Evolutionary conservation across 495 filamentous ascomycete species (phyloP).

Genomic region (Daldinia childiae): DNA sequence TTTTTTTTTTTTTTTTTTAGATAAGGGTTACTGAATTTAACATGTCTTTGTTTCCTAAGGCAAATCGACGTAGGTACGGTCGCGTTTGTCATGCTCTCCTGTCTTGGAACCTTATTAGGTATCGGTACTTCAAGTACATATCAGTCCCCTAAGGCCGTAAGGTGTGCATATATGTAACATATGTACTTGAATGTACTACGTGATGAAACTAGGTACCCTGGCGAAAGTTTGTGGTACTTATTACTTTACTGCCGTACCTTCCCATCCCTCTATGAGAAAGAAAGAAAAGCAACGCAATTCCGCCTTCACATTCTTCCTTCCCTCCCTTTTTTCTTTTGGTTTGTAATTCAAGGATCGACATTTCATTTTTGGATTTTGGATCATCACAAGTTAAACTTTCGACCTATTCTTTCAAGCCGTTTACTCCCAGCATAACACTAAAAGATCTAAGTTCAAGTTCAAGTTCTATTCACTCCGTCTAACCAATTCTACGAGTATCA

Average conservation of each 20-base stretch:
- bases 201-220: constrained; percentile 13
- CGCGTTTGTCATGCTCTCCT: not conserved
- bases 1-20: too few species aligned
- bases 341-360: not conserved
- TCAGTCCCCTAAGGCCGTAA: constrained; percentile 17
- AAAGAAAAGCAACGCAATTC: constrained; percentile 33
- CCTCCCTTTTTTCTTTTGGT: constrained; percentile 3
- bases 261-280: constrained; percentile 8
- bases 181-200: constrained; percentile 8
- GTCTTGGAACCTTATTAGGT: not conserved
- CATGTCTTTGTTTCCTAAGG: not conserved
- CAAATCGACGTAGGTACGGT: not conserved
- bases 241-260: not conserved
- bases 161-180: constrained; percentile 8
- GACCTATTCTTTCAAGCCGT: not conserved
- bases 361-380: not conserved
- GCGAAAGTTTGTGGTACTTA: constrained; percentile 15
- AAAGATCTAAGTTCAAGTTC: not conserved
- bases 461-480: not conserved
- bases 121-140: not conserved
- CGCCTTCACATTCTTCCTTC: constrained; percentile 10
- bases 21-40: not conserved
- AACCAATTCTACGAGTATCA: not conserved
- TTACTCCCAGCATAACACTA: not conserved
- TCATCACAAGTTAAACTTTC: not conserved